phyloP scores from a whole-genome alignment of 1,284 basidiomycete species.

The Gomphus sp. region DNA sequence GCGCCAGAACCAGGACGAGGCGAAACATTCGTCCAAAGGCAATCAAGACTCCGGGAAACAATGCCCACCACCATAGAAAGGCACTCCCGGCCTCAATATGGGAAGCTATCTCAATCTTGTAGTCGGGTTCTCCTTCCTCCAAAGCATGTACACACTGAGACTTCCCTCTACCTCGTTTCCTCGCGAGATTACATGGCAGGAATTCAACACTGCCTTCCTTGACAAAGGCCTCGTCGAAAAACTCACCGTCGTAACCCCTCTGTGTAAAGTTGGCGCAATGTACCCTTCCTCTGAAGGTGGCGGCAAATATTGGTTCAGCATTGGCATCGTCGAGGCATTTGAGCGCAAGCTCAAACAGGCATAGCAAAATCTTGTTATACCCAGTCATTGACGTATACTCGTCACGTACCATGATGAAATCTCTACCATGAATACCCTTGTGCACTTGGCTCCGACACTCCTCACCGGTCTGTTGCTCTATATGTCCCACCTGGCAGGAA shows the following conservation, averaged over 20 bases:
- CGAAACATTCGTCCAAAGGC: constrained; percentile 10
- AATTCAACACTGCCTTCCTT: constrained; percentile 92
- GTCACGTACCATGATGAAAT: constrained; percentile 97
- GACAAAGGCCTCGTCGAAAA: constrained; percentile 96
- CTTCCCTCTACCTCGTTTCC: constrained; percentile 50
- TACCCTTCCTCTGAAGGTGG: constrained; percentile 46
- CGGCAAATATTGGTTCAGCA: constrained; percentile 88
- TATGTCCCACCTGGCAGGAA: constrained; percentile 75
- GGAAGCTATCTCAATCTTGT: constrained; percentile 5
- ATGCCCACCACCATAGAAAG: constrained; percentile 34
- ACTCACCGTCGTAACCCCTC: constrained; percentile 85
- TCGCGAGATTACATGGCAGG: constrained; percentile 97
- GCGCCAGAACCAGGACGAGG: constrained; percentile 15
- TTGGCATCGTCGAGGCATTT: constrained; percentile 96
- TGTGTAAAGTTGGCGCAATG: constrained; percentile 58
- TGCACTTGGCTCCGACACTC: constrained; percentile 92
- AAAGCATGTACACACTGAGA: constrained; percentile 63
- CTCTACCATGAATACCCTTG: constrained; percentile 70
- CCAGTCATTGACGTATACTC: constrained; percentile 88
- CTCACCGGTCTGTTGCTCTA: constrained; percentile 88
- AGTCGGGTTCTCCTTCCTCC: constrained; percentile 17
- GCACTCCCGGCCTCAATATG: constrained; percentile 14
- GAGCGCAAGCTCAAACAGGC: constrained; percentile 95
- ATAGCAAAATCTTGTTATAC: constrained; percentile 87
- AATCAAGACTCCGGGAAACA: constrained; percentile 14